Base-by-base conservation (phyloP, 148 eudicot genomes). In the Cornus kousa region DNA sequence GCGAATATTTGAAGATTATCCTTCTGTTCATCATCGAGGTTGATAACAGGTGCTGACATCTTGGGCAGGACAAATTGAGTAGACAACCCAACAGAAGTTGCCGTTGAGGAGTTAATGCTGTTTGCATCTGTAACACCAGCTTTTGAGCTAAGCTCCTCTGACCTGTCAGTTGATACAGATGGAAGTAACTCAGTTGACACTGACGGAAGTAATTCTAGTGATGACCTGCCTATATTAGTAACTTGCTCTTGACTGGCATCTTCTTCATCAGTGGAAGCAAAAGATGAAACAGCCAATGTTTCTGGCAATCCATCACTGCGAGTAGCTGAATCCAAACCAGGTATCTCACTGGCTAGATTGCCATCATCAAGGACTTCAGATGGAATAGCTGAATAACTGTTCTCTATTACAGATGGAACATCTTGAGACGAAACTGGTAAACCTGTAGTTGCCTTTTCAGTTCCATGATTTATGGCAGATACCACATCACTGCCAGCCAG, bases 91-190 rank as follows among this genome's bases (percentile, higher is more conserved):
- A 83, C 55, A 74, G 97, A 96, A 83, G 92, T 90, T 68, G 91
- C 92, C 39, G 92, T 90, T 68, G 92, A 89, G 80, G 89, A 82
- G 75, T 68, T 84, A 31, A 87, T 87, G 79, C 88, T 89, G 83
- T 76, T 82, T 77, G 82, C 79, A 48, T 96, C 99, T 28, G 84
- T 81, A 57, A 77, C 74, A 57, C 83, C 87, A 78, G 93, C 82
- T 87, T 88, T 93, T 70, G 94, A 89, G 78, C 98, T 92, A 78
- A 87, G 92, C 84, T 96, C 99, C 84, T 96, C 99, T 75, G 99
- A 96, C 86, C 79, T 89, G 72, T 96, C 99, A 48, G 91, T 90
- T 75, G 99, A 96, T 64, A 88, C 53, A 32, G 98, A 94, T 55
- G 91, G 93, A 80, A 85, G 72, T 73, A 87, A 69, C 77, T 96